These are phyloP conservation scores for Striga asiatica DNA, from an alignment of 257 asterid species.

Conservation along the genomic window DNA sequence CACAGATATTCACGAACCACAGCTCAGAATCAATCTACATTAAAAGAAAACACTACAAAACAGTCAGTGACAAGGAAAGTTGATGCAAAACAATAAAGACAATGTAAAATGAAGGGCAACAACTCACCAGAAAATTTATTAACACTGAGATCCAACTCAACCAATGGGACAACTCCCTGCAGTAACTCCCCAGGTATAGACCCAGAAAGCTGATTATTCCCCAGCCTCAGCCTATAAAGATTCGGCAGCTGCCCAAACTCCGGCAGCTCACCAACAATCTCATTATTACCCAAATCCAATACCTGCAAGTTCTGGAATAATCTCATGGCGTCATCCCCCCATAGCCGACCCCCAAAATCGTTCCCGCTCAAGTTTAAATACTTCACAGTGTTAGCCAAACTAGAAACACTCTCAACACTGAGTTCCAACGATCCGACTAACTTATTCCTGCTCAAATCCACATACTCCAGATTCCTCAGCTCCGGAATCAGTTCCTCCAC, in stretches of 20 bases:
- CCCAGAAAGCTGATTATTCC: slow-evolving; percentile 55
- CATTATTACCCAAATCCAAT: slow-evolving; percentile 61
- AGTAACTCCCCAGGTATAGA: slow-evolving; percentile 48
- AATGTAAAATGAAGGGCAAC: slow-evolving; percentile 9
- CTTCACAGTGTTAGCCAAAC: slow-evolving; percentile 59
- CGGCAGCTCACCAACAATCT: slow-evolving; percentile 53
- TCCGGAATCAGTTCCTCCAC: slow-evolving; percentile 35
- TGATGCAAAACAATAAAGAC: background rate
- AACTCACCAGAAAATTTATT: slow-evolving; percentile 70
- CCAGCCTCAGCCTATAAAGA: slow-evolving; percentile 50
- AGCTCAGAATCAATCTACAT: slow-evolving; percentile 1
- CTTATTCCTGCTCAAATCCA: slow-evolving; percentile 65
- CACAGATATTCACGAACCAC: slow-evolving; percentile 4
- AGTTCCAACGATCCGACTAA: slow-evolving; percentile 49
- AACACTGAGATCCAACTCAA: slow-evolving; percentile 67
- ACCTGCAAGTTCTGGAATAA: slow-evolving; percentile 55
- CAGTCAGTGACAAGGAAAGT: background rate
- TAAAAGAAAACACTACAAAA: slow-evolving; percentile 7
- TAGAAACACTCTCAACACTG: slow-evolving; percentile 43
- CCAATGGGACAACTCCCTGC: slow-evolving; percentile 53
- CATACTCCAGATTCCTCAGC: slow-evolving; percentile 52
- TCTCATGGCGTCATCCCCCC: slow-evolving; percentile 33
- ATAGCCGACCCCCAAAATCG: slow-evolving; percentile 45
- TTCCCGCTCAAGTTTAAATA: slow-evolving; percentile 58
- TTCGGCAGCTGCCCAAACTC: slow-evolving; percentile 40